These are phyloP conservation scores for Aristolochia contorta DNA, from an alignment of 164 flowering plant species.

Conservation along the genomic window DNA sequence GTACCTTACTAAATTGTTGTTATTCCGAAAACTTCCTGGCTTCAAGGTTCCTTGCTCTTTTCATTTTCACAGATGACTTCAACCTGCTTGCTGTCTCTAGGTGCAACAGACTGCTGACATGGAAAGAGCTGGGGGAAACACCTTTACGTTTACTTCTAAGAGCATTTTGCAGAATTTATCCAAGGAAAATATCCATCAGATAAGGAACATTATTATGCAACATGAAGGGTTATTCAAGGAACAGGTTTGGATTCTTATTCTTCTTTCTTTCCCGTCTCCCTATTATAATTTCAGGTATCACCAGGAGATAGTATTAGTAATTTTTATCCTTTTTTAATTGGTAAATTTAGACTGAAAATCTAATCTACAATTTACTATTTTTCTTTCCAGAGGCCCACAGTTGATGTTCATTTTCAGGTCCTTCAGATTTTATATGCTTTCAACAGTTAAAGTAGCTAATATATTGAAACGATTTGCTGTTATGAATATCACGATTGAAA, in stretches of 20 bases:
- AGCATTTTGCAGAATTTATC: conserved; percentile 5
- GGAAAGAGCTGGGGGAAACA: neutral
- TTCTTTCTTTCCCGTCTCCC: neutral
- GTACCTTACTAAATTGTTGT: neutral
- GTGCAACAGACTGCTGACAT: neutral
- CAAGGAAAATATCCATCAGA: conserved; percentile 14
- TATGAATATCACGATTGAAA: no score
- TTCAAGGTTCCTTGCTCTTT: neutral
- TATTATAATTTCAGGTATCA: neutral
- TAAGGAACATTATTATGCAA: conserved; percentile 16
- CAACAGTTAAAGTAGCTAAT: no score
- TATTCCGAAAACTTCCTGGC: neutral
- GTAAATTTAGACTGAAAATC: no score
- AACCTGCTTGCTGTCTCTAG: conserved; percentile 3
- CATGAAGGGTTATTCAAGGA: conserved; percentile 19
- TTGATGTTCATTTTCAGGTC: no score
- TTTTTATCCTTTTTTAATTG: no score
- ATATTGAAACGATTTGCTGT: no score
- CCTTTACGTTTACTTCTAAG: neutral
- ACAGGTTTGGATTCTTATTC: conserved; percentile 13
- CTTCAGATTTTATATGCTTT: no score
- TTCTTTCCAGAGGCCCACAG: no score
- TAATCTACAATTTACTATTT: no score
- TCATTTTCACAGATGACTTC: conserved; percentile 1
- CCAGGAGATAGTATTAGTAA: no score